Percentiles rank a stretch among this genome's conserved stretches.
phyloP scores from a whole-genome alignment of 352 stramenopile genomes.

The Saprolegnia diclina region DNA sequence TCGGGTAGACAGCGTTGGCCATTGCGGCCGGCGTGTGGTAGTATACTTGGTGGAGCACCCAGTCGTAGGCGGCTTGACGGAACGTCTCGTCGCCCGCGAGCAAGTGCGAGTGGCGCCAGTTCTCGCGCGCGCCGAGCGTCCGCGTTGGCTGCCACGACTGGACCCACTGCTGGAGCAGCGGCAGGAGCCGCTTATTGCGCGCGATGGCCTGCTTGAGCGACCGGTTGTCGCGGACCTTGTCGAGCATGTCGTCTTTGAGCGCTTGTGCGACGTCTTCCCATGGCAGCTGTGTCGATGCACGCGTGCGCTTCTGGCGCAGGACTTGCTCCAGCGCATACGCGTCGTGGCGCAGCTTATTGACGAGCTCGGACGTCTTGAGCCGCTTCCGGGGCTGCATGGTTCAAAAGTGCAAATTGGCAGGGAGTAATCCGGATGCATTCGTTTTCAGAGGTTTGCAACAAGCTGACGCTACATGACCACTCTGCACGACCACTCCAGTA shows the following conservation, averaged over 20 bases:
- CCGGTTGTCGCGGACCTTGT: constrained; percentile 19
- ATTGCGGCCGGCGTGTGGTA: constrained; percentile 7
- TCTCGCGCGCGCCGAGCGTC: not conserved
- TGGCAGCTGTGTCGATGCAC: not conserved
- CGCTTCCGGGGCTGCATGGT: not conserved
- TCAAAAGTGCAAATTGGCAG: too few species aligned
- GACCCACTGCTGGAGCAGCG: not conserved
- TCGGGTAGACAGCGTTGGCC: not conserved
- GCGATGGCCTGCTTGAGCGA: constrained; percentile 3
- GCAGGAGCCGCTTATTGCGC: not conserved
- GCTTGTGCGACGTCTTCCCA: constrained; percentile 17
- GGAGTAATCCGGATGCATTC: too few species aligned
- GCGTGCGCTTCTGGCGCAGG: not conserved
- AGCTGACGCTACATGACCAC: too few species aligned
- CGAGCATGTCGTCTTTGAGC: constrained; percentile 21
- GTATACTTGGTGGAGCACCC: constrained; percentile 2
- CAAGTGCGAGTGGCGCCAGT: constrained; percentile 1
- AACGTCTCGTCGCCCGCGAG: not conserved
- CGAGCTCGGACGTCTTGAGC: not conserved
- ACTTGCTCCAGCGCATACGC: constrained; percentile 2
- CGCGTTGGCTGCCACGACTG: not conserved
- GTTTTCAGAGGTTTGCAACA: too few species aligned
- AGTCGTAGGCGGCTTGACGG: not conserved
- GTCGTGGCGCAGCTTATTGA: not conserved
- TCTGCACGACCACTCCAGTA: too few species aligned